Percentiles rank a stretch among this genome's conserved stretches.
These are phyloP conservation scores for Echium plantagineum DNA, from an alignment of 257 asterid species.

Conservation along the genomic window DNA sequence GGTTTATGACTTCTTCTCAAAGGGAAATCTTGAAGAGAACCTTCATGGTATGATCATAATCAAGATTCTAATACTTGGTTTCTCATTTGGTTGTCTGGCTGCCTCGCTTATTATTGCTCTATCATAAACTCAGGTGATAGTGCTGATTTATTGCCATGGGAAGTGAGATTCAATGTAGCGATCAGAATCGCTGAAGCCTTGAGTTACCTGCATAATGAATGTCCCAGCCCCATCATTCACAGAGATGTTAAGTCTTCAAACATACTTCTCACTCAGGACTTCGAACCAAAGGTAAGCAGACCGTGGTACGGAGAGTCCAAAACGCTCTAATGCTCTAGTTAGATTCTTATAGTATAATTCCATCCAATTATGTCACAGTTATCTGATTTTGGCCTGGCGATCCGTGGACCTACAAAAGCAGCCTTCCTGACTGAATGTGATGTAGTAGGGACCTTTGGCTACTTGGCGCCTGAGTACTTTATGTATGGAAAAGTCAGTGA, in stretches of 20 bases:
- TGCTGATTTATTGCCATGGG: conserved; percentile 53
- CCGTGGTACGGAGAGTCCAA: too few relatives aligned
- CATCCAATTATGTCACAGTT: conserved; percentile 24
- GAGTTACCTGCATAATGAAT: conserved; percentile 58
- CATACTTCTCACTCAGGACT: conserved; percentile 56
- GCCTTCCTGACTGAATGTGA: conserved; percentile 58
- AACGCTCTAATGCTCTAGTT: too few relatives aligned
- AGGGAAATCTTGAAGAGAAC: conserved; percentile 77
- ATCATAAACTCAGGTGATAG: conserved; percentile 25
- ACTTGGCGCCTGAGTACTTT: conserved; percentile 95
- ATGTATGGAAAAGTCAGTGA: conserved; percentile 94
- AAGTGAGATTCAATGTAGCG: conserved; percentile 62
- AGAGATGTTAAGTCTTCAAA: conserved; percentile 86
- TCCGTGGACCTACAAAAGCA: conserved; percentile 68
- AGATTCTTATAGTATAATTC: background rate
- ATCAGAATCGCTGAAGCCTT: conserved; percentile 74
- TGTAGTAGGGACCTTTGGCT: conserved; percentile 93
- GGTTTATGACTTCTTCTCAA: conserved; percentile 50
- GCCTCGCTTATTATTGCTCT: conserved; percentile 1
- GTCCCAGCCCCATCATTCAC: conserved; percentile 62
- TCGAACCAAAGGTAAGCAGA: conserved; percentile 58
- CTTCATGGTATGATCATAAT: conserved; percentile 42
- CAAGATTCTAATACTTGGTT: background rate
- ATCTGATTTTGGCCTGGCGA: conserved; percentile 86
- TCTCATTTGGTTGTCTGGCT: background rate